Conservation (phyloP, 2,329 filamentous ascomycete genomes). For the Penicillium sp. region DNA sequence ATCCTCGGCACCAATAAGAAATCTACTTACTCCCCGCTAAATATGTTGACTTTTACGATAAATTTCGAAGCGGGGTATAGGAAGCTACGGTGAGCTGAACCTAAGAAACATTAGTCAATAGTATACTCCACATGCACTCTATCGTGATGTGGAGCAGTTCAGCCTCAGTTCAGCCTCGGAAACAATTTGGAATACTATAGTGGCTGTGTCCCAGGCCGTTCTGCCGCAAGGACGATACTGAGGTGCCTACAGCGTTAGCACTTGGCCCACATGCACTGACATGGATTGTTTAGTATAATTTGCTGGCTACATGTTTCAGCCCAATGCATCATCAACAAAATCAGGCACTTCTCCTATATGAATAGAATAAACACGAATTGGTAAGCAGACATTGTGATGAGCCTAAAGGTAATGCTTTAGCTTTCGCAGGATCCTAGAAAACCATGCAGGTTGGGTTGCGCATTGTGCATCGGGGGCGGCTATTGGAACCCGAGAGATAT, state of each 20-base stretch:
- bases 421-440: neutral
- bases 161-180: neutral
- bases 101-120: neutral
- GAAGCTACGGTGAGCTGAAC: neutral
- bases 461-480: neutral
- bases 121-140: neutral
- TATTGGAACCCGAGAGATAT: conserved; percentile 3
- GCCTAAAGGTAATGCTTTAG: neutral
- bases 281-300: neutral
- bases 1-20: neutral
- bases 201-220: neutral
- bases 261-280: neutral
- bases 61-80: neutral
- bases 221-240: neutral
- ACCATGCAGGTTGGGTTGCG: neutral
- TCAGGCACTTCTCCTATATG: neutral
- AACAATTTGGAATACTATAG: neutral
- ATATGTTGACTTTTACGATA: too few species aligned
- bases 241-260: neutral
- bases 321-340: neutral
- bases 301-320: neutral
- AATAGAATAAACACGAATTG: neutral
- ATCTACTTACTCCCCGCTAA: neutral
- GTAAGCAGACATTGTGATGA: conserved; percentile 13
- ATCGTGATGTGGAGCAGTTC: neutral